These are phyloP conservation scores for Esteya vermicola DNA, from an alignment of 2,329 filamentous ascomycete genomes.

Conservation along the genomic window DNA sequence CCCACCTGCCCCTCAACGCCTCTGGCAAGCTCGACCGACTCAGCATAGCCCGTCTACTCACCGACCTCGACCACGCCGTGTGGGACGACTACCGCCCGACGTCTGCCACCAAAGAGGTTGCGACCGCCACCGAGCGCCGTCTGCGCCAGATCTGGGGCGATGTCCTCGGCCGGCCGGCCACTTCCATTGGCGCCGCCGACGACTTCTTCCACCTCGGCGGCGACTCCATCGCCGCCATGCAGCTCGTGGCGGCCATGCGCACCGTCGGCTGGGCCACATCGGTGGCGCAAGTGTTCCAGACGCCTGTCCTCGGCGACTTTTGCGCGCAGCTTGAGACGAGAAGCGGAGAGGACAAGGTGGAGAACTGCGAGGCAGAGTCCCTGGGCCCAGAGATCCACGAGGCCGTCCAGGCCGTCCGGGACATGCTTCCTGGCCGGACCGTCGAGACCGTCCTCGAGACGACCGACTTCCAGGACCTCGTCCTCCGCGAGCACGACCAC, in stretches of 20 bases:
- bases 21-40: conserved; percentile 36
- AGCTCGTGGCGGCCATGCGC: conserved; percentile 32
- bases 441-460: neutral
- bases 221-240: conserved; percentile 27
- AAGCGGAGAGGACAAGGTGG: too few relatives aligned
- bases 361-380: too few relatives aligned
- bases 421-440: neutral
- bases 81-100: conserved; percentile 25
- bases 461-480: neutral
- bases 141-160: conserved; percentile 34
- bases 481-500: neutral
- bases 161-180: conserved; percentile 24
- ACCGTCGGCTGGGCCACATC: conserved; percentile 25
- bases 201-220: conserved; percentile 33
- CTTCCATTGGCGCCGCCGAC: conserved; percentile 25
- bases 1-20: conserved; percentile 30
- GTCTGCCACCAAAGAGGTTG: conserved; percentile 20
- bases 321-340: too few relatives aligned
- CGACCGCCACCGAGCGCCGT: conserved; percentile 29
- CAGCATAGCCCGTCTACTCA: conserved; percentile 29
- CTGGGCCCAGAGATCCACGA: too few relatives aligned
- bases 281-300: conserved; percentile 26
- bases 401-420: neutral
- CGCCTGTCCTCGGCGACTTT: conserved; percentile 28
- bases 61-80: conserved; percentile 26